Conservation (phyloP, 495 filamentous ascomycete species). For the Aspergillus bertholletiae region DNA sequence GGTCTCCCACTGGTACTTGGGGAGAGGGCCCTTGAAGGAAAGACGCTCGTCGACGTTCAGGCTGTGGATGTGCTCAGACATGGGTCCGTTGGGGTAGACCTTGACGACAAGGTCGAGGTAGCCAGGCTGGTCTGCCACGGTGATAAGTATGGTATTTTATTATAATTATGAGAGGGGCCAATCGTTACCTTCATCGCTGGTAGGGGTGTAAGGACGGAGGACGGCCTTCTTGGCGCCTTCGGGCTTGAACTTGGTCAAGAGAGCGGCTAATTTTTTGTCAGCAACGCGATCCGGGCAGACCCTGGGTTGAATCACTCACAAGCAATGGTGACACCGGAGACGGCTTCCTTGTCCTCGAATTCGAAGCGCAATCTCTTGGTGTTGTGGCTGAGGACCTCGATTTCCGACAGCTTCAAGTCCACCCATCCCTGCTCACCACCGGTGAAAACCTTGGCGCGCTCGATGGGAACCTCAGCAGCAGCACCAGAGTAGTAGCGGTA, state of each 20-base stretch:
- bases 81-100: conserved; percentile 81
- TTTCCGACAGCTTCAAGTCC: conserved; percentile 71
- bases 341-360: conserved; percentile 76
- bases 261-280: conserved; percentile 48
- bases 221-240: conserved; percentile 73
- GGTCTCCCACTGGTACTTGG: conserved; percentile 85
- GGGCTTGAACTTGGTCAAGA: conserved; percentile 85
- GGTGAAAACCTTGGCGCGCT: conserved; percentile 57
- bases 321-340: conserved; percentile 75
- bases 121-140: conserved; percentile 57
- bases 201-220: conserved; percentile 88
- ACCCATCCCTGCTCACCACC: conserved; percentile 88
- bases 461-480: conserved; percentile 32
- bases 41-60: conserved; percentile 77
- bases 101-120: conserved; percentile 89
- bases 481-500: conserved; percentile 39
- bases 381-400: conserved; percentile 79
- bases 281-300: background rate
- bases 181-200: conserved; percentile 73
- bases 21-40: conserved; percentile 89
- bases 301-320: conserved; percentile 41
- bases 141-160: background rate
- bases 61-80: conserved; percentile 83
- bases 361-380: conserved; percentile 83
- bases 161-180: background rate